Base-by-base conservation (phyloP, 495 filamentous ascomycete species). In the Aspergillus indologenus region DNA sequence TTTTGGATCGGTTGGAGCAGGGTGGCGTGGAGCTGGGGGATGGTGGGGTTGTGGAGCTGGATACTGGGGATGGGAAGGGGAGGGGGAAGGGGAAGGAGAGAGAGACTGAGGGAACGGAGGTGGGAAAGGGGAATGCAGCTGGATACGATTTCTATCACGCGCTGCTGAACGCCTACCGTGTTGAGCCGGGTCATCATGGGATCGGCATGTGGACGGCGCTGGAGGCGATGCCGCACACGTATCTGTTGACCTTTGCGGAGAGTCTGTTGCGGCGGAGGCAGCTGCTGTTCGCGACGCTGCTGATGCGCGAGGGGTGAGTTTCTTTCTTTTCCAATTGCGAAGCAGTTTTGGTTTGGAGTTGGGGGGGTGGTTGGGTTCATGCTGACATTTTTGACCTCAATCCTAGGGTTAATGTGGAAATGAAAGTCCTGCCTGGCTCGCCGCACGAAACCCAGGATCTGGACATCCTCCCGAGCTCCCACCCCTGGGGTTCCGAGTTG, bases 201-300 rank as follows among this genome's bases (percentile, higher is more conserved):
- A 1, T 24, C 1, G 22, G 26, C 5, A 26, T 9, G 1, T 23
- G 9, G 9, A 15, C 47, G 21, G 26, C 22, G 0, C 26, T 29
- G 6, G n/a, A 2, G 7, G 47, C 19, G 5, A 61, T 78, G 54
- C 79, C 79, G 21, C 71, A 71, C 3, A 71, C 79, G 11, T 71
- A 68, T 12, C 73, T 83, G 62, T 68, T 78, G 11, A 65, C 82
- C 54, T 67, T 74, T 0, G 81, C 80, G 0, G 64, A 68, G 65
- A 79, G 82, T 64, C 72, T 73, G 5, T 64, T 82, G 23, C 66
- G 79, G 8, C 78, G 81, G 59, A 76, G 82, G 65, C 78, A 65
- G 7, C 46, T 83, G 19, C 66, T 73, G 48, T 81, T 69, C 62
- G 76, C 71, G 19, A 68, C 74, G 66, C 64, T 76, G 55, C 61